A percentile compares a stretch with the other conserved stretches of the same genome.
Evolutionary conservation across 176 grass and related monocot genomes (phyloP).

Genomic region (Cenchrus purpureus): DNA sequence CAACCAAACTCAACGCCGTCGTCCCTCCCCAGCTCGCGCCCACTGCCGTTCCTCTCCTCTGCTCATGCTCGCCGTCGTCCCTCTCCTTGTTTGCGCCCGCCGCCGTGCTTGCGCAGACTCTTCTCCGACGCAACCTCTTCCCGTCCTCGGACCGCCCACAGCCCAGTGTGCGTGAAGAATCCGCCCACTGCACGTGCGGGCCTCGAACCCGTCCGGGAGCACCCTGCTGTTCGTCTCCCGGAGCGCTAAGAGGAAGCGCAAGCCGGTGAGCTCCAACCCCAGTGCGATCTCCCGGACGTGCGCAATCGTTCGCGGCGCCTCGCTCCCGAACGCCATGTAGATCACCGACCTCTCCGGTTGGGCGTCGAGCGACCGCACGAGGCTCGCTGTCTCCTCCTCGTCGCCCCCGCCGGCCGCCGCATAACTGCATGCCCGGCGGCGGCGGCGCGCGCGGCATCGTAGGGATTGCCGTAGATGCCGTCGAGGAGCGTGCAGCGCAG

Average conservation of each 20-base stretch:
- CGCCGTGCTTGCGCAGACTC: no score
- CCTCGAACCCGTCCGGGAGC: slow-evolving; percentile 20
- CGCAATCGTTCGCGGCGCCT: neutral
- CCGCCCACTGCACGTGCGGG: no score
- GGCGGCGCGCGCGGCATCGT: neutral
- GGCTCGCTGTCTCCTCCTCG: neutral
- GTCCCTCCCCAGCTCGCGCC: no score
- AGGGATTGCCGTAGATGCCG: slow-evolving; percentile 27
- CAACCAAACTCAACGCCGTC: no score
- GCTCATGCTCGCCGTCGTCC: no score
- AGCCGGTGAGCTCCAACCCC: slow-evolving; percentile 21
- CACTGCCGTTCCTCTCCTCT: no score
- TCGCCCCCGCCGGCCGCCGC: neutral
- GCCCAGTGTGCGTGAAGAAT: no score
- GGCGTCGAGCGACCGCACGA: neutral
- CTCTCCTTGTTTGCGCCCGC: no score
- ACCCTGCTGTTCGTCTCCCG: neutral
- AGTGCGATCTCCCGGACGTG: neutral
- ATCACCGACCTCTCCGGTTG: neutral
- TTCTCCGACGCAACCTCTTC: no score
- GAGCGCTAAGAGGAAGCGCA: slow-evolving; percentile 19
- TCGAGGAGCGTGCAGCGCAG: neutral
- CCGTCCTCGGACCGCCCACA: no score
- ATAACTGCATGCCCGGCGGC: no score
- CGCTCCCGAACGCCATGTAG: slow-evolving; percentile 2